These are phyloP conservation scores for Pelargonium citronellum DNA, from an alignment of 441 rosid genomes.

Conservation along the genomic window DNA sequence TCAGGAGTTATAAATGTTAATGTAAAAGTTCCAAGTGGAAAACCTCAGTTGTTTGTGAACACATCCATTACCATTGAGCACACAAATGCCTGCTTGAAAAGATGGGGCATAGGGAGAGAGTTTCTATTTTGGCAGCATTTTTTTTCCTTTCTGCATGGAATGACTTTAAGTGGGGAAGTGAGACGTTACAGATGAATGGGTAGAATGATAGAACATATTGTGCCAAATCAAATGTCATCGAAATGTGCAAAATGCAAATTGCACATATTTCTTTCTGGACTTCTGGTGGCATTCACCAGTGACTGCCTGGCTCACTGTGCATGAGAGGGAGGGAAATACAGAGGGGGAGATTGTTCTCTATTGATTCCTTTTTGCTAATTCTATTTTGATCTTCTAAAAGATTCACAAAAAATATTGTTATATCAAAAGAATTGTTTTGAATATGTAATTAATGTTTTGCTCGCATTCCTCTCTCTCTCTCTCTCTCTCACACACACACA, in stretches of 20 bases:
- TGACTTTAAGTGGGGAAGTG: background rate
- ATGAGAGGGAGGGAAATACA: too few relatives aligned
- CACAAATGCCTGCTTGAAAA: background rate
- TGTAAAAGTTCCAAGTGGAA: background rate
- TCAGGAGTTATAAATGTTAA: background rate
- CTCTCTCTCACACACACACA: too few relatives aligned
- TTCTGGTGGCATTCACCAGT: background rate
- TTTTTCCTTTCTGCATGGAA: background rate
- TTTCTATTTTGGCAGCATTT: background rate
- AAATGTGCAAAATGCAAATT: too few relatives aligned
- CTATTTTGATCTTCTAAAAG: background rate
- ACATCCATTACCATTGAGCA: background rate
- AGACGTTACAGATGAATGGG: too few relatives aligned
- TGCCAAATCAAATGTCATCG: too few relatives aligned
- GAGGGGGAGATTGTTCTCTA: too few relatives aligned
- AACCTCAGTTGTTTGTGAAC: background rate
- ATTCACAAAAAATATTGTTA: too few relatives aligned
- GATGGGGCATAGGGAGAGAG: background rate
- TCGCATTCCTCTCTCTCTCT: too few relatives aligned
- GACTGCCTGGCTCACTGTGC: background rate
- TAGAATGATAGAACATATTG: too few relatives aligned
- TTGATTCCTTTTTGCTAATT: too few relatives aligned
- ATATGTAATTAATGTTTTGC: too few relatives aligned
- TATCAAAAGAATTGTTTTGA: too few relatives aligned
- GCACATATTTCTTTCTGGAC: background rate